Base-by-base conservation (phyloP, 495 filamentous ascomycete genomes). In the Penicillium cinerascens region DNA sequence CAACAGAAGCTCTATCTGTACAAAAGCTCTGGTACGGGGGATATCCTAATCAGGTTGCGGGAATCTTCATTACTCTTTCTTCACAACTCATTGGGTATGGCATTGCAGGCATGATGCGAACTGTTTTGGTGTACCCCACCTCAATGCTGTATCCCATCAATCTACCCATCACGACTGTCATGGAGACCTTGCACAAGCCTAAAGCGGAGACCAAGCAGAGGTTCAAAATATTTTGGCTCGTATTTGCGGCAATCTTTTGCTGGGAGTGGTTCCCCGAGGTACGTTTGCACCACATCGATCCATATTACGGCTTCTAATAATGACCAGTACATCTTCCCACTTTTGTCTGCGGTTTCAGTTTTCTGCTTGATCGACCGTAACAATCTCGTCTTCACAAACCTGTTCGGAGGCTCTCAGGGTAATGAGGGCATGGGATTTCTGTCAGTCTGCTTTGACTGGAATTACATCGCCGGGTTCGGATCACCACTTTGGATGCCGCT, bases 241-340 rank as follows among this genome's bases (percentile, higher is more conserved):
- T 58, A 16, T 51, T 57, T 40, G 18, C 38, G 3, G 75, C 70
- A 8, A 11, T 54, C 1, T 51, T 58, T 48, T 51, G 72, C 15
- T 82, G 75, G 70, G 74, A 78, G 48, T 69, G 77, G 27, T 61
- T 82, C 38, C 79, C 78, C 4, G 67, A 75, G 55, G 78, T 54
- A n/a, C n/a, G n/a, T n/a, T n/a, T n/a, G n/a, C n/a, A n/a, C n/a
- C n/a, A n/a, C n/a, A n/a, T n/a, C n/a, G n/a, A n/a, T n/a, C n/a
- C n/a, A n/a, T n/a, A n/a, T n/a, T n/a, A n/a, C n/a, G n/a, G n/a
- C n/a, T n/a, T n/a, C n/a, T n/a, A n/a, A n/a, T n/a, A n/a, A n/a
- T n/a, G n/a, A n/a, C n/a, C 13, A 54, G 51, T 49, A 66, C 72
- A 78, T 80, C 40, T 66, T 76, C 40, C 68, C 79, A 0, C 59